These are phyloP conservation scores for Aspergillus sp. DNA, from an alignment of 2,329 filamentous ascomycete species.

Conservation along the genomic window DNA sequence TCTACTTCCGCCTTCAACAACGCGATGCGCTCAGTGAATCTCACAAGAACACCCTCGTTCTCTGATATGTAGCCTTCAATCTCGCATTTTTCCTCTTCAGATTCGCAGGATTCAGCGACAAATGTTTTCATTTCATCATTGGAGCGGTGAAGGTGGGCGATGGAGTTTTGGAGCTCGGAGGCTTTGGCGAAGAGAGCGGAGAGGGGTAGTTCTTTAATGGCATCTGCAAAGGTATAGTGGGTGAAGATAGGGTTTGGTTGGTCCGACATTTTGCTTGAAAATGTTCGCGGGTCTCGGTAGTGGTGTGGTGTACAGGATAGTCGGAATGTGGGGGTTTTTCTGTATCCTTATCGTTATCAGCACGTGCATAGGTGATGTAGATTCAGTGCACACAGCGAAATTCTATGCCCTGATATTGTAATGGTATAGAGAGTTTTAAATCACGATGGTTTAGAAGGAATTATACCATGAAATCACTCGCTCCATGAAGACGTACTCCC, in stretches of 20 bases:
- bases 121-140: slow-evolving; percentile 52
- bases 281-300: not conserved
- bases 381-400: not conserved
- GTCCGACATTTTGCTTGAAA: slow-evolving; percentile 40
- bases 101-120: slow-evolving; percentile 42
- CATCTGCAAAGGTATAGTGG: slow-evolving; percentile 46
- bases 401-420: too few species aligned
- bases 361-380: slow-evolving; percentile 8
- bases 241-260: slow-evolving; percentile 42
- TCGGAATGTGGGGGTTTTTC: not conserved
- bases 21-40: slow-evolving; percentile 50
- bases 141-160: slow-evolving; percentile 51
- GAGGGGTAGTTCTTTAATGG: slow-evolving; percentile 52
- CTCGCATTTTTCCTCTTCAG: slow-evolving; percentile 40
- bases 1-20: slow-evolving; percentile 49
- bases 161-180: slow-evolving; percentile 54
- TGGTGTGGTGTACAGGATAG: not conserved
- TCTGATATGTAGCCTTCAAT: slow-evolving; percentile 43
- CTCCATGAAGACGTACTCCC: too few species aligned
- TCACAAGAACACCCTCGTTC: slow-evolving; percentile 50
- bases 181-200: slow-evolving; percentile 55
- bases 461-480: too few species aligned
- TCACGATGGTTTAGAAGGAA: too few species aligned
- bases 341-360: slow-evolving; percentile 9
- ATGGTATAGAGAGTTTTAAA: too few species aligned